Base-by-base conservation (phyloP, 2,329 filamentous ascomycete genomes). In the Botrytis squamosa region DNA sequence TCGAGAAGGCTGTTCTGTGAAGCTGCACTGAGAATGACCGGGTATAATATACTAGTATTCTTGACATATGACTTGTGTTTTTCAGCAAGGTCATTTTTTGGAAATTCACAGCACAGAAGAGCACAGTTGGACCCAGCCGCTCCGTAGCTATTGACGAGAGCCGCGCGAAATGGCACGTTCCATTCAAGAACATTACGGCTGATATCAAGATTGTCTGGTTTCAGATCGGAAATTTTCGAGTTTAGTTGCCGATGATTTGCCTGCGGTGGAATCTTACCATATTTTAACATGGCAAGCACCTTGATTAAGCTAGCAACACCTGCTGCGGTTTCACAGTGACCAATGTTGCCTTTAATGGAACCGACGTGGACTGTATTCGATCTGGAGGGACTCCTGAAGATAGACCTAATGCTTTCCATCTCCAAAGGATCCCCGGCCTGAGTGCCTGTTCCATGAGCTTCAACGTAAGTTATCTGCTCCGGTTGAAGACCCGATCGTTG, bases 241-340 rank as follows among this genome's bases (percentile, higher is more conserved):
- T 85, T 85, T 2, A 79, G 75, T 25, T 75, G 81, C 36, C 80
- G 77, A 62, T 84, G 84, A 55, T 84, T 82, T 60, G 77, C 78
- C 73, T 83, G 84, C 4, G 83, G 82, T 22, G 82, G 80, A 38
- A 84, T 81, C 14, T 83, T 79, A 0, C 81, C 81, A 52, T 82
- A 81, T 74, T 85, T 83, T 4, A 85, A 73, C 76, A 82, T 80
- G 69, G 84, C 70, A 1, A 81, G 78, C 1, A 80, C 77, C 74
- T 85, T 84, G 69, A 85, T 83, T 1, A 83, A 72, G 0, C 76
- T 78, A 14, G 81, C 79, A 42, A 84, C 74, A 25, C 82, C 83
- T 67, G 77, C 79, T 12, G 80, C 82, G 16, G 79, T 81, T 72
- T 83, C 81, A n/a, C 81, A 74, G 70, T 80, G 78, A 18, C 78